Conservation (phyloP, 345 rosid genomes). For the Microcos paniculata region DNA sequence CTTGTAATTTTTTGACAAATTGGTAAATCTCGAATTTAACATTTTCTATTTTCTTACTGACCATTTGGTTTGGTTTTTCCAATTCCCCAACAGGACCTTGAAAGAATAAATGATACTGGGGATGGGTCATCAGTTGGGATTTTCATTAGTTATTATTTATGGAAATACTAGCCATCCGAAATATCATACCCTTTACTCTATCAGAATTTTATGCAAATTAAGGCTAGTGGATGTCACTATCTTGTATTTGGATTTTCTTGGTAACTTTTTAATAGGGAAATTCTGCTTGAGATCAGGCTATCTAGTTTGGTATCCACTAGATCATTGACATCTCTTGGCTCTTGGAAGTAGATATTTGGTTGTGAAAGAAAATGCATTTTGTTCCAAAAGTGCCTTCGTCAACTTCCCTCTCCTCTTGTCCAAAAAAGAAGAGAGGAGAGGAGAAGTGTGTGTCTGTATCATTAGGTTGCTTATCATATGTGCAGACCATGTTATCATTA, state of each 20-base stretch:
- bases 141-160: background rate
- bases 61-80: background rate
- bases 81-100: background rate
- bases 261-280: background rate
- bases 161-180: background rate
- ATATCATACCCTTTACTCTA: background rate
- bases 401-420: background rate
- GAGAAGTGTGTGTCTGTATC: too few species aligned
- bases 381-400: background rate
- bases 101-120: background rate
- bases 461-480: background rate
- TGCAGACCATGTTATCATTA: background rate
- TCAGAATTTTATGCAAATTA: background rate
- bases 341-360: background rate
- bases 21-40: background rate
- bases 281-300: background rate
- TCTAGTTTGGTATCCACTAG: background rate
- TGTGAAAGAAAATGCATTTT: background rate
- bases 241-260: background rate
- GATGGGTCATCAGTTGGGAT: background rate
- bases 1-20: background rate
- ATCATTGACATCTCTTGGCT: background rate
- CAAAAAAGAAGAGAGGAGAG: too few species aligned
- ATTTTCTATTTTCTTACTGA: background rate
- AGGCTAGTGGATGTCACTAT: background rate